Evolutionary conservation across 805 yeast species (phyloP), one percentile per base, ranked within the genome.

Genomic region (Hanseniaspora lachancei): DNA sequence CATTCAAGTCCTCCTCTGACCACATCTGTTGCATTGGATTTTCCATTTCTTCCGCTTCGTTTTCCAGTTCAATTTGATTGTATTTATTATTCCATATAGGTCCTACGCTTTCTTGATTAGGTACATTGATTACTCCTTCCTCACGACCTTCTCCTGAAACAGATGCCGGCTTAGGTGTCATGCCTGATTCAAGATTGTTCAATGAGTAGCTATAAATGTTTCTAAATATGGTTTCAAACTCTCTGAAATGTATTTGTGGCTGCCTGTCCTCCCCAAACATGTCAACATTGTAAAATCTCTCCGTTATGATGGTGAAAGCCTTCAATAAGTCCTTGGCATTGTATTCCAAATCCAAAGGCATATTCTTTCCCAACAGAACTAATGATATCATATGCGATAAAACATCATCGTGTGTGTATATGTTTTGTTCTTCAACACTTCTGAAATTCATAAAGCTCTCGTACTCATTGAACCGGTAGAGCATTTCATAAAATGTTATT

Each of bases 211-310:
- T 29, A 16, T 53, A 53, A 16, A 53, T 53, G 34, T 53, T 46
- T 46, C 56, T 53, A 15, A 53, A 38, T 18, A 53, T 53, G 1
- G 56, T 46, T 32, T 53, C 56, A 53, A 53, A 53, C 13, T 53
- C 56, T 38, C 48, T 44, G 27, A 53, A 46, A 23, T 53, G 56
- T 12, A 53, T 53, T 15, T 53, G 48, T n/a, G 56, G 56, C 20
- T 53, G 56, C 39, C 39, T 44, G 5, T 53, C 40, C 5, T 53
- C 41, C 18, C 48, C 49, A 53, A 53, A 53, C 27, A 34, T 46
- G 18, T 53, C 50, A 12, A 43, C 50, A 29, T 46, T 44, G 24
- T 53, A 53, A 39, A 53, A 53, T 46, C 56, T 53, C 21, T 46
- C 56, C 3, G 46, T 36, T 10, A 53, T 41, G 9, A 34, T 53